These are phyloP conservation scores for Cystofilobasidium ferigula DNA, from an alignment of 768 basidiomycete genomes.

Conservation along the genomic window DNA sequence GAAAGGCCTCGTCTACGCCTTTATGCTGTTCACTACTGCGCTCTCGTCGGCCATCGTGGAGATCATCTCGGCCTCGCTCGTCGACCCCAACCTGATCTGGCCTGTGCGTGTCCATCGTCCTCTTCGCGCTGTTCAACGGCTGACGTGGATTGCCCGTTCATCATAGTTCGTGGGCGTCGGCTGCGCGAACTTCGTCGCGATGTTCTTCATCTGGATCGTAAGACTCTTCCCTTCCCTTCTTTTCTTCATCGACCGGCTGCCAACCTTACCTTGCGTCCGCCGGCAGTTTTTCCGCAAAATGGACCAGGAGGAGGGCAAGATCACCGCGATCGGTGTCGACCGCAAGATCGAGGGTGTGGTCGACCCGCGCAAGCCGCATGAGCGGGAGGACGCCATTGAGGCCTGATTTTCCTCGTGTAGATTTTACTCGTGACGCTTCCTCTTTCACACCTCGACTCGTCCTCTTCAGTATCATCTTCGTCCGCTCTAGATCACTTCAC, in stretches of 20 bases:
- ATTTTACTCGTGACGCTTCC: no score
- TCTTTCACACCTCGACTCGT: no score
- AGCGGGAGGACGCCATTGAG: no score
- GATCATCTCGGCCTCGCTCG: constrained; percentile 15
- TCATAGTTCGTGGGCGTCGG: not conserved
- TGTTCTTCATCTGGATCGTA: not conserved
- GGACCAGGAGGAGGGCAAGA: not conserved
- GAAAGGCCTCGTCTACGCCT: constrained; percentile 33
- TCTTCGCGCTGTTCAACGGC: no score
- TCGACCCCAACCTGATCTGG: constrained; percentile 38
- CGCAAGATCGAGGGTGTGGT: not conserved
- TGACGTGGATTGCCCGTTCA: no score
- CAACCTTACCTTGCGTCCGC: no score
- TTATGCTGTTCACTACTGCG: constrained; percentile 33
- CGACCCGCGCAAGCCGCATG: not conserved
- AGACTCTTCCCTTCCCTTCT: no score
- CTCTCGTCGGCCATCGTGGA: constrained; percentile 34
- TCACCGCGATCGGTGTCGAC: not conserved
- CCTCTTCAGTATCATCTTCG: no score
- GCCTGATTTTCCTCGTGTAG: no score
- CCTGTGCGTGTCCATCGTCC: constrained; percentile 35
- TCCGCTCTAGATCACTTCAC: no score
- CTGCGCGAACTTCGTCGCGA: not conserved
- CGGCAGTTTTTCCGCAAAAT: not conserved
- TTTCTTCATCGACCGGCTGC: no score